Evolutionary conservation across 75 land plant species (phyloP).

Genomic region (Sequoiadendron giganteum): DNA sequence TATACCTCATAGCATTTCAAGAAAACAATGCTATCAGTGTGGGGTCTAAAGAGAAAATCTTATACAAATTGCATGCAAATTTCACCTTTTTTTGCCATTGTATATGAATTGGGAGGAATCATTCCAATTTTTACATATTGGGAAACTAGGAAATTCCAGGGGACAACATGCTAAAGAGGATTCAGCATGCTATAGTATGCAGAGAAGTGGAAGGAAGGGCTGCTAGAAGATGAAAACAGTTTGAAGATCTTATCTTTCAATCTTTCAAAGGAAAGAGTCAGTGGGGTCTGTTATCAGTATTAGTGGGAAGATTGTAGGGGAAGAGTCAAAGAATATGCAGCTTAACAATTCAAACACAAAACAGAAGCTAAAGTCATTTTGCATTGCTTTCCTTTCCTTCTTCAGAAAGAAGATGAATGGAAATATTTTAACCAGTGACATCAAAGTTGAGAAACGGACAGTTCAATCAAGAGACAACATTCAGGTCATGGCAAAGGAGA

Average conservation of each 20-base stretch:
- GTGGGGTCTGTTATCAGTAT: not conserved
- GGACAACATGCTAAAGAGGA: not conserved
- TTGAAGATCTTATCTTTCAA: not conserved
- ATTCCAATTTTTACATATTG: not conserved
- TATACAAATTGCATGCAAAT: not conserved
- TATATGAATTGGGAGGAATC: not conserved
- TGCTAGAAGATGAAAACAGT: not conserved
- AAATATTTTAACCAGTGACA: no score
- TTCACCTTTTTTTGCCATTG: not conserved
- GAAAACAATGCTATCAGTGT: not conserved
- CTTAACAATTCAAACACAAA: not conserved
- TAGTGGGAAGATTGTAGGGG: not conserved
- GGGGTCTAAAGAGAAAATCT: not conserved
- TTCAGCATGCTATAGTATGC: not conserved
- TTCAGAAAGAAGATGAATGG: not conserved
- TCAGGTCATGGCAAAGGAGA: not conserved
- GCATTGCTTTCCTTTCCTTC: not conserved
- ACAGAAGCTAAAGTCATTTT: not conserved
- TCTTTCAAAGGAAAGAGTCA: not conserved
- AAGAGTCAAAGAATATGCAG: not conserved
- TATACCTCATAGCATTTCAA: not conserved
- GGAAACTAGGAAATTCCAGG: not conserved
- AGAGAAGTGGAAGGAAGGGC: not conserved
- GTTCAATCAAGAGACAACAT: not conserved
- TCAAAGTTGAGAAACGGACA: no score